A percentile compares a stretch with the other conserved stretches of the same genome.
phyloP scores from a whole-genome alignment of 164 flowering plant species.

The Aristolochia contorta region DNA sequence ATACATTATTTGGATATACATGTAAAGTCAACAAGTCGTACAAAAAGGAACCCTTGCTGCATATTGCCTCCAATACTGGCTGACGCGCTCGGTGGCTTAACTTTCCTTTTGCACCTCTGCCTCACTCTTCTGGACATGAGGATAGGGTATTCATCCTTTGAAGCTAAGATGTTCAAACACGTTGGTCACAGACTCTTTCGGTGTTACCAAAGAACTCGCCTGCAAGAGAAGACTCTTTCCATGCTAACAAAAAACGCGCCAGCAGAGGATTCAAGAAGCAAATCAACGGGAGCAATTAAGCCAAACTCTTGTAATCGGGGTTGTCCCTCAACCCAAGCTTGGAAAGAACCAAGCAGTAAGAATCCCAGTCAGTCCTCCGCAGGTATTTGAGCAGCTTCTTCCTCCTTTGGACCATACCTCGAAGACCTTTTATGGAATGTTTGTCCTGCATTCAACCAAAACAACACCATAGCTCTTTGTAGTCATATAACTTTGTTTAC shows the following conservation, averaged over 20 bases:
- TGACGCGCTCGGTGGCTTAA: too few species aligned
- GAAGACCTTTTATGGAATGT: slow-evolving; percentile 77
- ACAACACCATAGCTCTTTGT: neutral
- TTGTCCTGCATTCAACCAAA: slow-evolving; percentile 47
- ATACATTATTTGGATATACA: too few species aligned
- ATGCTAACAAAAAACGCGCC: too few species aligned
- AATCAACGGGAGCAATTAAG: neutral
- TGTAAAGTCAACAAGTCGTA: too few species aligned
- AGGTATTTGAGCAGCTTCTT: slow-evolving; percentile 80
- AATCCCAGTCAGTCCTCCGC: slow-evolving; percentile 86
- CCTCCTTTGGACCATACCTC: slow-evolving; percentile 69
- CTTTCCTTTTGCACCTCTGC: neutral
- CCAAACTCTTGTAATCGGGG: slow-evolving; percentile 41
- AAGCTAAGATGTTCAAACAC: too few species aligned
- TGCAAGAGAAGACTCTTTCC: too few species aligned
- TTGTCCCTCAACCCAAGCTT: slow-evolving; percentile 78
- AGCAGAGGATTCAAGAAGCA: neutral
- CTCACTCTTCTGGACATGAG: too few species aligned
- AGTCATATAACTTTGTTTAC: neutral
- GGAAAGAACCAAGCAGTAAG: slow-evolving; percentile 61
- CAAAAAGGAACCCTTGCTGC: too few species aligned
- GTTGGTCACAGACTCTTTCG: too few species aligned
- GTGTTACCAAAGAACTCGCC: too few species aligned
- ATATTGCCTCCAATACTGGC: too few species aligned
- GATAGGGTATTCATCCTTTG: too few species aligned